Evolutionary conservation across 164 flowering plant genomes (phyloP), one percentile per base, ranked within the genome.

Genomic region (Vitis riparia): DNA sequence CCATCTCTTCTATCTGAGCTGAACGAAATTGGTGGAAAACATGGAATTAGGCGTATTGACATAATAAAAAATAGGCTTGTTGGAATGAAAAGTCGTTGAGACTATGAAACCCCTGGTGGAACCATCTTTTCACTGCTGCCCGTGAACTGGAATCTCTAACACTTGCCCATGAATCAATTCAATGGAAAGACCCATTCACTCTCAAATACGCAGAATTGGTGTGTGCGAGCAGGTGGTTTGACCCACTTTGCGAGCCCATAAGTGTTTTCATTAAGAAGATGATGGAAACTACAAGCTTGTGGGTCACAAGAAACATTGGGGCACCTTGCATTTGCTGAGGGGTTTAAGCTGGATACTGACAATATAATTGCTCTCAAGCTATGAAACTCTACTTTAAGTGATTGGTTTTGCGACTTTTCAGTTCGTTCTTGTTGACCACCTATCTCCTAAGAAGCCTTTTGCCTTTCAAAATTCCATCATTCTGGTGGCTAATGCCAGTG

Each of bases 11-110:
- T 94, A 7, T 17, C 91, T 10, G 73, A 87, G 75, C 92, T 92
- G 37, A 94, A 94, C 65, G 86, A 86, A 60, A 87, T 92, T 55
- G 99, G 97, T 29, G 97, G 98, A 47, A 85, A 70, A 60, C 97
- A 94, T 69, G 98, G 98, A 19, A 82, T 92, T 55, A 98, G 99
- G 29, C 91, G 99, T 2, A 61, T 88, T 4, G 99, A 92, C 81
- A 84, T 94, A 89, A 98, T 92, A 47, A 98, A 94, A 69, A 91
- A 94, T 68, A 82, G 99, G 19, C 86, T 94, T 23, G 99, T 94
- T 49, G 99, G 99, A 8, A 94, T 94, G 98, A 94, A 94, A 73
- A 92, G 97, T 73, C 95, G 99, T 27, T 96, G 99, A 13, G 96
- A 92, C 9, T 94, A 94, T 69, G 99, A 94, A 76, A 94, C 99